A percentile compares a stretch with the other conserved stretches of the same genome.
These are phyloP conservation scores for Calonectria honghensis DNA, from an alignment of 2,329 filamentous ascomycete species.

Conservation along the genomic window DNA sequence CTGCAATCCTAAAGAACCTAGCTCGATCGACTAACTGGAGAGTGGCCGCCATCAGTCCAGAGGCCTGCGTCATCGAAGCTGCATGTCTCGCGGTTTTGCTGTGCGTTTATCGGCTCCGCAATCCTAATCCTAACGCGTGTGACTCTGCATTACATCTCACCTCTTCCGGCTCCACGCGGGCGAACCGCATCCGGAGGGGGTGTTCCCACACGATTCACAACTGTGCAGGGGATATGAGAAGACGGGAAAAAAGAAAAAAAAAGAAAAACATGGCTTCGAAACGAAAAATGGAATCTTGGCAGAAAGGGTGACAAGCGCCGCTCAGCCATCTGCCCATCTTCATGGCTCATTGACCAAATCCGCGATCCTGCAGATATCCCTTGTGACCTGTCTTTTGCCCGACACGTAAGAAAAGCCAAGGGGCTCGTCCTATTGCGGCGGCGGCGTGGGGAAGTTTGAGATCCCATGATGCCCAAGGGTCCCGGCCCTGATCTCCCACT, in stretches of 20 bases:
- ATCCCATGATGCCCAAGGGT: conserved; percentile 30
- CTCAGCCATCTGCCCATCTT: conserved; percentile 4
- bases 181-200: conserved; percentile 25
- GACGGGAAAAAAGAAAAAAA: neutral
- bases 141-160: conserved; percentile 24
- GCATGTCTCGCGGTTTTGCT: conserved; percentile 36
- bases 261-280: neutral
- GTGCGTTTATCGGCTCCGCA: conserved; percentile 29
- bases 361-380: conserved; percentile 5
- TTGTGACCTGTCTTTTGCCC: neutral
- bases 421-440: neutral
- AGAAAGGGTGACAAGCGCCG: neutral
- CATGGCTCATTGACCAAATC: neutral
- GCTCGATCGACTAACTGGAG: neutral
- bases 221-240: neutral
- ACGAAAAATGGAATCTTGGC: neutral
- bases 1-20: neutral
- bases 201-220: conserved; percentile 4
- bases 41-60: conserved; percentile 24
- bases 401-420: conserved; percentile 16
- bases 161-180: conserved; percentile 25
- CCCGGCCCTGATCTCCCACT: conserved; percentile 28
- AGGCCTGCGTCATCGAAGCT: conserved; percentile 35
- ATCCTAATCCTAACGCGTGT: conserved; percentile 35
- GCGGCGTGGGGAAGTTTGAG: conserved; percentile 1